Evolutionary conservation across 2,329 filamentous ascomycete genomes (phyloP), one percentile per base, ranked within the genome.

Genomic region (Dactylonectria macrodidyma): DNA sequence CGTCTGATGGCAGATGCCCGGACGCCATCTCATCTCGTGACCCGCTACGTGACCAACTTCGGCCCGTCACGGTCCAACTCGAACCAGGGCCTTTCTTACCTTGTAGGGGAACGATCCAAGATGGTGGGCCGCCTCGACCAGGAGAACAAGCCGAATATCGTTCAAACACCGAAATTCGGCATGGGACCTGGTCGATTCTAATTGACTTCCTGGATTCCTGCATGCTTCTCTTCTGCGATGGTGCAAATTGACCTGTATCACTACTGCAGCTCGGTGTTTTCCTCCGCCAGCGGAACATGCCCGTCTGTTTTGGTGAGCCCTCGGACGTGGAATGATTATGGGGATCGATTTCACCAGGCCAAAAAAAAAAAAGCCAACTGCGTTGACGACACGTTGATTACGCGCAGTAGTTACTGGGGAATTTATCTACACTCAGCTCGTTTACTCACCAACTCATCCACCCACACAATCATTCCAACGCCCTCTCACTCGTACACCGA

Each of bases 71-170:
- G 52, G 63, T 66, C 65, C 59, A 73, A 64, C 59, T 59, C 70
- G 67, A 67, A 59, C 67, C 50, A 24, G 56, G 59, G 59, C 71
- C 69, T 74, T 66, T 70, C 63, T 66, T 65, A 59, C 63, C 11
- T 12, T 14, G 36, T 41, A 44, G 68, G 59, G 70, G 72, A 71
- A 74, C 66, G 56, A 67, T 62, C 65, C 60, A 67, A 63, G 61
- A 44, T 38, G 64, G 30, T 19, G n/a, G 16, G 30, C n/a, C 56
- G 68, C 66, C 65, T 67, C 66, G 48, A 54, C 70, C 56, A 72
- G 71, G 67, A 71, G 66, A 59, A 67, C 66, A 57, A 69, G 67
- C 71, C 72, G 63, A 72, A 75, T 73, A 62, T 64, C 71, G 71
- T 69, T 61, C 58, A 55, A 69, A 54, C 57, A 24, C 73, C 72